Evolutionary conservation across 441 rosid species (phyloP).

Genomic region (Gossypium davidsonii): DNA sequence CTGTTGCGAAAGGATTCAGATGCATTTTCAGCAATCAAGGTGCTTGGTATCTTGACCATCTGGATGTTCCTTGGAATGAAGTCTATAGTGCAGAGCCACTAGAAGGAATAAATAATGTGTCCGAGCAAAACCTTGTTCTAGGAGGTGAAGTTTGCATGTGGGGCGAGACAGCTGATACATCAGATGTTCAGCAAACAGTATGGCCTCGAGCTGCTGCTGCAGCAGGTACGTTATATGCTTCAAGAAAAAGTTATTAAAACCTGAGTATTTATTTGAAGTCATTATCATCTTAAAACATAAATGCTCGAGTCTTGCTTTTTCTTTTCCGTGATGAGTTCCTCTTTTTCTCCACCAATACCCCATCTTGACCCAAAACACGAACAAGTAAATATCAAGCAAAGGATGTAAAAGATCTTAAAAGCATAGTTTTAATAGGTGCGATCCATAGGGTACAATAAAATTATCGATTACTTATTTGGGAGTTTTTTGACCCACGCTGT

Average conservation of each 20-base stretch:
- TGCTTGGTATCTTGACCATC: slow-evolving; percentile 91
- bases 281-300: background rate
- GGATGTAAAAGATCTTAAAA: background rate
- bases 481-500: background rate
- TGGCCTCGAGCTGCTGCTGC: slow-evolving; percentile 96
- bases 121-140: slow-evolving; percentile 61
- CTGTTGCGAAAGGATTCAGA: slow-evolving; percentile 76
- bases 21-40: slow-evolving; percentile 94
- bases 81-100: slow-evolving; percentile 74
- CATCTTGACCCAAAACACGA: background rate
- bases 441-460: background rate
- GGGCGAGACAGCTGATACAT: slow-evolving; percentile 84
- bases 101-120: slow-evolving; percentile 52
- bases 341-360: background rate
- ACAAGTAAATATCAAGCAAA: background rate
- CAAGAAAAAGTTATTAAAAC: background rate
- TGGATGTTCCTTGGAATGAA: slow-evolving; percentile 78
- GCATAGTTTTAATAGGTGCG: background rate
- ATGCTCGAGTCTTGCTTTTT: background rate
- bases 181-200: slow-evolving; percentile 79
- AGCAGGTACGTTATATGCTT: slow-evolving; percentile 53
- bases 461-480: background rate
- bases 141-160: slow-evolving; percentile 99
- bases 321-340: background rate
- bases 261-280: background rate